Conservation (phyloP, 768 basidiomycete species). For the Mycena galopus region DNA sequence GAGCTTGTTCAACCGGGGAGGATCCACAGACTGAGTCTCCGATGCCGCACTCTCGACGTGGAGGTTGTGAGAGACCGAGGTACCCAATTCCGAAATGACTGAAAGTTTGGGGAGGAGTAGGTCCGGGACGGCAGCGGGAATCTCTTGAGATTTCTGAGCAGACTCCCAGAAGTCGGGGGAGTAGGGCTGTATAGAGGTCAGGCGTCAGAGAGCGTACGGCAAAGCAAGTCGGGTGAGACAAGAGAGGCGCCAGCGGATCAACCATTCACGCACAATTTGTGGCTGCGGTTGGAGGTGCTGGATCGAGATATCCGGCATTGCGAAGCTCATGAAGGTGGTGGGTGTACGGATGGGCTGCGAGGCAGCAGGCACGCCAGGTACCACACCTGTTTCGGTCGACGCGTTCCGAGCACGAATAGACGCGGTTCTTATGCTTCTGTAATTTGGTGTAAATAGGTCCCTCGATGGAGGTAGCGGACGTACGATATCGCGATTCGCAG, state of each 20-base stretch:
- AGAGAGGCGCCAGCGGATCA: constrained; percentile 8
- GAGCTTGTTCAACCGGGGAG: neutral
- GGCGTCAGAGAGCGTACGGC: constrained; percentile 43
- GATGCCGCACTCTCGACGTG: constrained; percentile 40
- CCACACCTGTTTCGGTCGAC: constrained; percentile 43
- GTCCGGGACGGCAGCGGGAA: constrained; percentile 36
- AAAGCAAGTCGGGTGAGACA: constrained; percentile 59
- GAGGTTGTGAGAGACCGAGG: constrained; percentile 52
- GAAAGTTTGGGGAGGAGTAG: constrained; percentile 55
- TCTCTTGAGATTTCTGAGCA: constrained; percentile 31
- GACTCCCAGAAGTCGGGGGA: constrained; percentile 63
- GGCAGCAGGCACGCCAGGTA: constrained; percentile 59
- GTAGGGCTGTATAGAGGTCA: constrained; percentile 60
- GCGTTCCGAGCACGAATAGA: constrained; percentile 39
- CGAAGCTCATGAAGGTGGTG: constrained; percentile 59
- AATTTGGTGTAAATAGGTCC: constrained; percentile 38
- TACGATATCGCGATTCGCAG: neutral
- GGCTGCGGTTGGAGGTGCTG: constrained; percentile 58
- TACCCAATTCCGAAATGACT: constrained; percentile 56
- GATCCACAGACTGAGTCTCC: constrained; percentile 32
- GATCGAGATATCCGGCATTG: constrained; percentile 68
- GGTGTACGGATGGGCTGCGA: constrained; percentile 42
- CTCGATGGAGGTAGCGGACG: constrained; percentile 6
- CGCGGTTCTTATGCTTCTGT: constrained; percentile 22
- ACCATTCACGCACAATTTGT: constrained; percentile 67